A percentile compares a stretch with the other conserved stretches of the same genome.
phyloP scores from a whole-genome alignment of 225 moss, liverwort and hornwort species.

The Takakia lepidozioides region DNA sequence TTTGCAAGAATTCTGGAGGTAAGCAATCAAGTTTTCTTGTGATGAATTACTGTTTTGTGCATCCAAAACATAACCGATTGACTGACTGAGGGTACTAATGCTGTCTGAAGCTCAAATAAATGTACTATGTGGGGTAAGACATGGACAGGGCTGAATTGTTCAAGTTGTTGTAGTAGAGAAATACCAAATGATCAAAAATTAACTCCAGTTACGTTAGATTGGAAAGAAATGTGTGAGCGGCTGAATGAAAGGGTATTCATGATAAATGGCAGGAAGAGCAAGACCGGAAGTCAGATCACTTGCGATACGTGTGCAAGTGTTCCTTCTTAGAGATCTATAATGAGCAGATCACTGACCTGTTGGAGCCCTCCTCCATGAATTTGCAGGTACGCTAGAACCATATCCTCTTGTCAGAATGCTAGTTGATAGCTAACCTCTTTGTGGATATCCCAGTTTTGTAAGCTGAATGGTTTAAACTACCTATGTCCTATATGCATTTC shows the following conservation, averaged over 20 bases:
- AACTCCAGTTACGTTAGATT: not conserved
- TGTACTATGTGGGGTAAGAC: too few relatives aligned
- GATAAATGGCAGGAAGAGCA: conserved; percentile 27
- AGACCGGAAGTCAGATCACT: conserved; percentile 35
- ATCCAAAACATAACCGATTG: too few relatives aligned
- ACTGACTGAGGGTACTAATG: not conserved
- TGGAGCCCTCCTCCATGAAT: conserved; percentile 38
- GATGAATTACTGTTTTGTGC: too few relatives aligned
- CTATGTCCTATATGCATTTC: not conserved
- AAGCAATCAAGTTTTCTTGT: too few relatives aligned
- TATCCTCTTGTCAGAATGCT: too few relatives aligned
- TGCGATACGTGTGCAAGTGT: conserved; percentile 47
- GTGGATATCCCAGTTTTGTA: too few relatives aligned
- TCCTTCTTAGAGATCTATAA: conserved; percentile 50
- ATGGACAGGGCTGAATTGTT: too few relatives aligned
- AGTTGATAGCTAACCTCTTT: too few relatives aligned
- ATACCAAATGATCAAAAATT: not conserved
- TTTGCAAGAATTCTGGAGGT: conserved; percentile 54
- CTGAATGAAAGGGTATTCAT: not conserved
- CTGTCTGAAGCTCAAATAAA: too few relatives aligned
- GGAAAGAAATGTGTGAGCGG: not conserved
- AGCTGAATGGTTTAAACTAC: not conserved
- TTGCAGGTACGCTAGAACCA: too few relatives aligned
- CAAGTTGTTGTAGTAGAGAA: too few relatives aligned
- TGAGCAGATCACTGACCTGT: conserved; percentile 50